Base-by-base conservation (phyloP, 177 flowering plant species). In the Vitis hybrid region DNA sequence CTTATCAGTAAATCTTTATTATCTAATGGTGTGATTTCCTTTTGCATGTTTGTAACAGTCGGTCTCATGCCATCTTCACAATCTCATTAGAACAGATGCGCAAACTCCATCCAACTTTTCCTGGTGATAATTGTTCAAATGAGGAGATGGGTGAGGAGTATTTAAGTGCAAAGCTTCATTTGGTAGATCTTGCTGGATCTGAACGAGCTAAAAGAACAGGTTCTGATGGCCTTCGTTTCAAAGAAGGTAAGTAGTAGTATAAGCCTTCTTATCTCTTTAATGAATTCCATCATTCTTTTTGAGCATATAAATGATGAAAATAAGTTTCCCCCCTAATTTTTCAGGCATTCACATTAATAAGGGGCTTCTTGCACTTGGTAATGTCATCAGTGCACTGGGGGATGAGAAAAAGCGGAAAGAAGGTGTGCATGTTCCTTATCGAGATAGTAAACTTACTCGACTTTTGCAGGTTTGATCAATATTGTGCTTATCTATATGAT, bases 331-430 rank as follows among this genome's bases (percentile, higher is more conserved):
- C 18, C 22, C 13, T 50, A 39, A 39, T 39, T 19, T 13, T 72
- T 70, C 85, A 95, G 99, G 99, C 55, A 94, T 96, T 82, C 98
- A 96, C 80, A 96, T 96, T 65, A 96, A 96, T 76, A 93, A 75
- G 82, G 99, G 99, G 60, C 97, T 96, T 81, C 97, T 96, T 68
- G 98, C 99, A 55, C 98, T 96, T 80, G 99, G 99, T 69, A 96
- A 96, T 79, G 99, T 96, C 62, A 96, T 96, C 68, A 96, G 99
- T 82, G 97, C 99, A 55, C 96, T 96, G 70, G 99, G 99, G 48
- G 99, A 96, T 84, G 99, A 96, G 67, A 96, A 93, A 76, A 96
- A 93, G 79, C 86, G 95, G 58, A 95, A 91, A 85, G 99, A 96
- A 80, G 92, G 90, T 71, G 81, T 81, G 57, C 99, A 96, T 78